phyloP scores from a whole-genome alignment of 257 asterid species.

The Solanum paucissectum region DNA sequence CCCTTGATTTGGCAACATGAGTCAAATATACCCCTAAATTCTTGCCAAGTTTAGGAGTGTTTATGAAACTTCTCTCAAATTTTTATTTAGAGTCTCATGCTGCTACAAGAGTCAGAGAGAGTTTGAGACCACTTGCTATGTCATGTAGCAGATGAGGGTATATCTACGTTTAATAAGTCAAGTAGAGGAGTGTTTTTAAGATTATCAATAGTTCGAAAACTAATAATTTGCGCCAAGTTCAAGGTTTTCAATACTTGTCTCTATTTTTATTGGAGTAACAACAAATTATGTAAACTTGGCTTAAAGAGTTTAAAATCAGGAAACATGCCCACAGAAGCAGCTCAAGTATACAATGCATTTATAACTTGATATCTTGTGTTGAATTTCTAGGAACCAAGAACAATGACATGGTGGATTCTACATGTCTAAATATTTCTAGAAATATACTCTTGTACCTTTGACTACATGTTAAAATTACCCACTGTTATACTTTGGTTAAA shows the following conservation, averaged over 20 bases:
- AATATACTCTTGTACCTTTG: too few relatives aligned
- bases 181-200: too few relatives aligned
- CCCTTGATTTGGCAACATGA: not conserved
- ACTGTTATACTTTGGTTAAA: not conserved
- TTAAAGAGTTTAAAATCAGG: not conserved
- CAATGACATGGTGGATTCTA: not conserved
- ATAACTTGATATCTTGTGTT: not conserved
- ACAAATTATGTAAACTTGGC: not conserved
- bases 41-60: not conserved
- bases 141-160: too few relatives aligned
- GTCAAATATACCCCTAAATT: not conserved
- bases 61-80: not conserved
- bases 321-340: not conserved
- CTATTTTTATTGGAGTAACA: not conserved
- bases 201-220: not conserved
- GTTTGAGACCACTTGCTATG: too few relatives aligned
- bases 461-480: too few relatives aligned
- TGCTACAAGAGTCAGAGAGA: too few relatives aligned
- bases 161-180: too few relatives aligned
- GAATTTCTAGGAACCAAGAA: not conserved
- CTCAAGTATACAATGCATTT: not conserved
- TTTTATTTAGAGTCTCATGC: too few relatives aligned
- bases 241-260: not conserved
- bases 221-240: not conserved
- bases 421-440: too few relatives aligned